Conservation (phyloP, 306 rosid genomes). For the Amphicarpaea edgeworthii region DNA sequence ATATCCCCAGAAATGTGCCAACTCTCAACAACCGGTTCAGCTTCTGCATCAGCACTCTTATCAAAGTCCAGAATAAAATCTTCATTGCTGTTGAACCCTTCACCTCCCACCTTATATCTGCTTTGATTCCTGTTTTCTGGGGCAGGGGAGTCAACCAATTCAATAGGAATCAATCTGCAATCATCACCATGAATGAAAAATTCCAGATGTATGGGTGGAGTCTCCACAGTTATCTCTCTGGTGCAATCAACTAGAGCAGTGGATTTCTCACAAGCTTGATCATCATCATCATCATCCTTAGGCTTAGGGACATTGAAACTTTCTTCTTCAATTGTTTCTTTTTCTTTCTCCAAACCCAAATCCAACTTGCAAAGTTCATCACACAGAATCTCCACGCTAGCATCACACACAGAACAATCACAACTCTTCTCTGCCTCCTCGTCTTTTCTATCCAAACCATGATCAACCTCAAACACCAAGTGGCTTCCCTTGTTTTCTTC, state of each 20-base stretch:
- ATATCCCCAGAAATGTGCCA: conserved; percentile 71
- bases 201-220: conserved; percentile 71
- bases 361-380: conserved; percentile 53
- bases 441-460: conserved; percentile 46
- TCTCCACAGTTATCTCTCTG: conserved; percentile 46
- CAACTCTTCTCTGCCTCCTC: conserved; percentile 60
- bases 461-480: conserved; percentile 62
- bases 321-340: conserved; percentile 50
- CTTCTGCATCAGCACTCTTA: conserved; percentile 51
- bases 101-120: conserved; percentile 50
- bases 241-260: conserved; percentile 41
- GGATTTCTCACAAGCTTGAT: conserved; percentile 49
- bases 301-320: conserved; percentile 31
- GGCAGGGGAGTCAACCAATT: conserved; percentile 57
- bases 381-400: conserved; percentile 53
- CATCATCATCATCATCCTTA: neutral
- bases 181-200: conserved; percentile 82
- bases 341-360: conserved; percentile 45
- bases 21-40: conserved; percentile 63
- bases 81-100: conserved; percentile 48
- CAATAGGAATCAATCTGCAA: conserved; percentile 84
- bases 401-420: conserved; percentile 66
- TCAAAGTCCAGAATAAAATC: conserved; percentile 91
- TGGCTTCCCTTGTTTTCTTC: conserved; percentile 58
- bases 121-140: conserved; percentile 44